Base-by-base conservation (phyloP, 495 filamentous ascomycete genomes). In the Cryomyces minteri region DNA sequence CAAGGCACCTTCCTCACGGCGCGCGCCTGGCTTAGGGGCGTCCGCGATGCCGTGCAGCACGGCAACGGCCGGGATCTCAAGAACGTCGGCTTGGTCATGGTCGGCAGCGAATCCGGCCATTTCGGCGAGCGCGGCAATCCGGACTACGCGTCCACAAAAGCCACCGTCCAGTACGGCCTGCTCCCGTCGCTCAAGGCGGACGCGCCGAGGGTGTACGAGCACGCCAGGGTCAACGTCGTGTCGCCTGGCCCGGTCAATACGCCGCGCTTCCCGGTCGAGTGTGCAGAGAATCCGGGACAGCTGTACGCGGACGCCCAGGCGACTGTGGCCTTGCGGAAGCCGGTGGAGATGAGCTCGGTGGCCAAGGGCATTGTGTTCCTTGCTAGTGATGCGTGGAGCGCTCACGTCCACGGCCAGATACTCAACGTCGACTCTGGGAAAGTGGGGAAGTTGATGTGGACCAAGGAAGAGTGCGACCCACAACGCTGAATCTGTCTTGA, bases 201-300 rank as follows among this genome's bases (percentile, higher is more conserved):
- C 51, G 58, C 56, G 5, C 48, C 49, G 14, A 51, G 63, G 39
- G 50, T 63, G 11, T 60, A 48, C 43, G 44, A 48, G 10, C 47
- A 38, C 34, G 34, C 9, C 34, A 41, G 40, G 39, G 64, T 67
- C 40, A 68, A 67, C 41, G 63, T 59, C 11, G 54, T 67, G 7
- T 64, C 63, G 6, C 65, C 65, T 8, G 65, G 64, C 7, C 48
- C 64, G 6, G 63, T 67, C 5, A 59, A 62, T 46, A 68, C 65
- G 6, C 49, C 39, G 2, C 53, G 60, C 37, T 66, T 64, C 46
- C 50, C 45, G 38, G 45, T 57, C 42, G 64, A 66, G 50, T 60
- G 56, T 43, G 40, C 48, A 33, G 48, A 54, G 37, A 61, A 61
- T 45, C 62, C 62, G 0, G 47, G 59, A 32, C 54, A 64, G 39